Evolutionary conservation across 257 asterid species (phyloP).

Genomic region (Schizonepeta tenuifolia): DNA sequence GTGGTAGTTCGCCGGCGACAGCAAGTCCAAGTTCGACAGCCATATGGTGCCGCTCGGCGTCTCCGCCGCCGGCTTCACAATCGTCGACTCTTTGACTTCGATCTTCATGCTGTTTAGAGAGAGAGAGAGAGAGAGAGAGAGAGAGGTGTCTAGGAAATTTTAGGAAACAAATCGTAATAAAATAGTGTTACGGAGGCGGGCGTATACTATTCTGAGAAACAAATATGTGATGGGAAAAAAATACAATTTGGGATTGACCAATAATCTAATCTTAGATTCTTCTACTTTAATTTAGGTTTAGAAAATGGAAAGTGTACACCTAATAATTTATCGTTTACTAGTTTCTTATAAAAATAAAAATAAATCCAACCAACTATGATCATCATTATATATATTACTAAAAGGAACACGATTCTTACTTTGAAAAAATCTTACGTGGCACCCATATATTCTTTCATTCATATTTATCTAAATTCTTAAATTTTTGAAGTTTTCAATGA

Average conservation of each 20-base stretch:
- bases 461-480: no score
- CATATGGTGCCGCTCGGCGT: slow-evolving; percentile 47
- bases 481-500: no score
- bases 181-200: not conserved
- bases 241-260: not conserved
- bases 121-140: not conserved
- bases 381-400: no score
- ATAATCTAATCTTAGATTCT: not conserved
- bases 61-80: slow-evolving; percentile 51
- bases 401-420: no score
- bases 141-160: not conserved
- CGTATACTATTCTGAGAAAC: not conserved
- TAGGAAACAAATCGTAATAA: not conserved
- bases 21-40: slow-evolving; percentile 64
- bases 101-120: slow-evolving; percentile 9
- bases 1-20: slow-evolving; percentile 51
- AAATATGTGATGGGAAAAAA: not conserved
- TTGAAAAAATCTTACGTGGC: no score
- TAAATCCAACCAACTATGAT: no score
- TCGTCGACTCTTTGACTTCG: slow-evolving; percentile 33
- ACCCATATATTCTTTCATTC: no score
- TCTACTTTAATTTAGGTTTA: not conserved
- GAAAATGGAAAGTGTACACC: not conserved
- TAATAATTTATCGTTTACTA: no score
- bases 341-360: no score